Base-by-base conservation (phyloP, 2,329 filamentous ascomycete genomes). In the Moelleriella libera region DNA sequence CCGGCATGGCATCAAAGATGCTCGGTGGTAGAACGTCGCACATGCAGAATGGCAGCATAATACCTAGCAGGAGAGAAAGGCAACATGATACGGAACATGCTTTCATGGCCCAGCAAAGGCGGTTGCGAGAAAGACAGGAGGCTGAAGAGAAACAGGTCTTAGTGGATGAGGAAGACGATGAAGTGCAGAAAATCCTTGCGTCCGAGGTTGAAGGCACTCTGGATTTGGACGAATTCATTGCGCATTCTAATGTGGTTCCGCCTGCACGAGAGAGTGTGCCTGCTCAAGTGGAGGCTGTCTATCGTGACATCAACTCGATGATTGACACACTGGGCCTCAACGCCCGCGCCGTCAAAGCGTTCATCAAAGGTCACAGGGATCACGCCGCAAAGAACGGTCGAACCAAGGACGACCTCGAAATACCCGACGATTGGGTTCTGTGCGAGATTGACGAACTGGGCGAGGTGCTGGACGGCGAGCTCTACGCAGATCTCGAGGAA, bases 301-400 rank as follows among this genome's bases (percentile, higher is more conserved):
- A 86, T 61, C 76, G 83, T 43, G 86, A 90, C 57, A 85, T 90
- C 60, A 90, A 92, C 62, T 85, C 85, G 10, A 98, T 97, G 92
- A 82, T 98, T 42, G 88, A 96, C 57, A 90, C 86, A 0, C 69
- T 97, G 41, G 90, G 90, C 8, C 75, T 96, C 45, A 97, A 97
- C 60, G 80, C 71, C 9, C 71, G 76, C 12, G 80, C 85, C 5
- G 76, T 90, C 39, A 70, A 72, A 44, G 69, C 70, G 9, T 83
- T 82, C 53, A 71, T 89, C 42, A 72, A 76, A 48, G 86, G 83
- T 6, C 85, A 94, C 54, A 71, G 70, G 9, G 68, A 79, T 45
- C 64, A 70, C 41, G 63, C 69, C 45, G 69, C 74, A 46, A 68
- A 77, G 37, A 65, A 67, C 8, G 74, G 71, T 28, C 74, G 84